Percentiles rank a stretch among this genome's conserved stretches.
phyloP scores from a whole-genome alignment of 176 grass and related monocot species.

The Carex myosuroides region DNA sequence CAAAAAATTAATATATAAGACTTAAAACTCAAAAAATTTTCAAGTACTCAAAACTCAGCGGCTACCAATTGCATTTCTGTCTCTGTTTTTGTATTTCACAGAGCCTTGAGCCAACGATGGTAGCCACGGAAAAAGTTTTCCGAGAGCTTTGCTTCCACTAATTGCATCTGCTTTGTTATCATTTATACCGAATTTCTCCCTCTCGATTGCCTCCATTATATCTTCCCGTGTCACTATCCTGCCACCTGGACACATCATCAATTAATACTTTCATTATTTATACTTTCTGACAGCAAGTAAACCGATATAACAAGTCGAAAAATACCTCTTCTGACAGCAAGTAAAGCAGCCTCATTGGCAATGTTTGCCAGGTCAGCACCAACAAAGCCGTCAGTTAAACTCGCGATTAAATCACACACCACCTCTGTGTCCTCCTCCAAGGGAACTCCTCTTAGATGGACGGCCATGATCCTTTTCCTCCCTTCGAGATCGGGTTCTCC shows the following conservation, averaged over 20 bases:
- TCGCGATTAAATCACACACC: constrained; percentile 68
- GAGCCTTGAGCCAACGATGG: constrained; percentile 26
- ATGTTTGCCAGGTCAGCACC: constrained; percentile 90
- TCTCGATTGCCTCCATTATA: constrained; percentile 91
- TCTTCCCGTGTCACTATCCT: constrained; percentile 66
- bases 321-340: constrained; percentile 82
- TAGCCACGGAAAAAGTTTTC: constrained; percentile 81
- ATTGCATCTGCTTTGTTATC: constrained; percentile 38
- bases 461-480: constrained; percentile 70
- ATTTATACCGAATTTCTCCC: constrained; percentile 84
- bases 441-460: constrained; percentile 72
- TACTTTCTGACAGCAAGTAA: too few species aligned
- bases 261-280: neutral
- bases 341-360: constrained; percentile 79
- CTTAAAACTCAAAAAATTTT: too few species aligned
- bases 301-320: neutral
- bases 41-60: constrained; percentile 23
- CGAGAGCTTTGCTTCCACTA: constrained; percentile 53
- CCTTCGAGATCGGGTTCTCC: constrained; percentile 76
- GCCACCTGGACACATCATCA: constrained; percentile 39
- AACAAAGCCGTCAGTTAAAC: constrained; percentile 70
- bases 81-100: constrained; percentile 40
- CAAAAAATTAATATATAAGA: neutral
- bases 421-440: constrained; percentile 74
- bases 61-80: constrained; percentile 56